Base-by-base conservation (phyloP, 2,329 filamentous ascomycete genomes). In the Incumbomyces lentus region DNA sequence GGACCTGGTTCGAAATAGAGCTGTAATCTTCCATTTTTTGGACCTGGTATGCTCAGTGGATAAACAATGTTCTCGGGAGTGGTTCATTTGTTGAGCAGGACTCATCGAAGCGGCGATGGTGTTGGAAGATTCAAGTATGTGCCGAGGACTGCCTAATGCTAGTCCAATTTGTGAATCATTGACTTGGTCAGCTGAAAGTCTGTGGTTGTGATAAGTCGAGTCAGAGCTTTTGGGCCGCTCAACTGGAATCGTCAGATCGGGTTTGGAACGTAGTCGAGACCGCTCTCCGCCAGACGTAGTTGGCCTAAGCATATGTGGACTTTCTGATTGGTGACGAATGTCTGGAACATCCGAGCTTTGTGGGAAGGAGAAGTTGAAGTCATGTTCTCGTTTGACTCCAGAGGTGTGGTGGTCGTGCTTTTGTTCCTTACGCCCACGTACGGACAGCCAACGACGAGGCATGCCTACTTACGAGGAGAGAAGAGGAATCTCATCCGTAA, bases 61-160 rank as follows among this genome's bases (percentile, higher is more conserved):
- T 8, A 26, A 26, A 26, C 22, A 26, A 26, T 26, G 4, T 26
- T 26, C 22, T 26, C 22, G 22, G 8, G 22, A 8, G 8, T 26
- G 22, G 8, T 26, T 26, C 22, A 8, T 46, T 8, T 43, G 36
- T 6, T 46, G 49, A 26, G 12, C n/a, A 16, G 44, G 30, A 40
- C 43, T 39, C 29, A 46, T 19, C 1, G 40, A 17, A 29, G 44
- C 35, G 5, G 39, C 33, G 17, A 41, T 41, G 34, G 11, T 44
- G 11, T 44, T 30, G 30, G 53, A 52, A 12, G 22, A 19, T n/a
- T 49, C 13, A 7, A 50, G 55, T 42, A 53, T 50, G 34, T 54
- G 55, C 31, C 71, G 67, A 18, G 84, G 84, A 57, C 82, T 87
- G 29, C 83, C 84, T 47, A 87, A 65, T 1, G 84, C 84, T 72